phyloP scores from a whole-genome alignment of 768 basidiomycete species.

The Cyclocybe aegerita region DNA sequence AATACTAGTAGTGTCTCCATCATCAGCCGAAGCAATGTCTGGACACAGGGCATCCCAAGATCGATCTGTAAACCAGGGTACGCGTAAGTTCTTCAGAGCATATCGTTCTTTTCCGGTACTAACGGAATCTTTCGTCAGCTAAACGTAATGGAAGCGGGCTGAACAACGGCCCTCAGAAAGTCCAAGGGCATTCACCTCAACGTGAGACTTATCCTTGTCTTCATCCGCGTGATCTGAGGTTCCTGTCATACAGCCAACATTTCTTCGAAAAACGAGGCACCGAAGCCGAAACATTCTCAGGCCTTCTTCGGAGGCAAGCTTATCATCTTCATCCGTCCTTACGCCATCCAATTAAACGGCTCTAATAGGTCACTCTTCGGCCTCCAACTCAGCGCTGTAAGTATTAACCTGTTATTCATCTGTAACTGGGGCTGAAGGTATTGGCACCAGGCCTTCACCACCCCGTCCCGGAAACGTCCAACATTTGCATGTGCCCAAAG shows the following conservation, averaged over 20 bases:
- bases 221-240: conserved; percentile 11
- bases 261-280: conserved; percentile 11
- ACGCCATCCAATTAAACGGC: conserved; percentile 10
- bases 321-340: conserved; percentile 9
- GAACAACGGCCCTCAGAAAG: conserved; percentile 13
- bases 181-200: conserved; percentile 10
- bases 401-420: conserved; percentile 9
- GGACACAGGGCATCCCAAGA: conserved; percentile 11
- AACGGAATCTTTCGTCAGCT: conserved; percentile 11
- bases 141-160: conserved; percentile 13
- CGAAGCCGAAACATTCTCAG: conserved; percentile 14
- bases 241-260: conserved; percentile 13
- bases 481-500: conserved; percentile 3
- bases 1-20: conserved; percentile 7
- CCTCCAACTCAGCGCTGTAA: conserved; percentile 9
- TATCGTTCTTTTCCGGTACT: conserved; percentile 9
- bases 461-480: conserved; percentile 12
- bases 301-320: conserved; percentile 10
- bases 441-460: conserved; percentile 10
- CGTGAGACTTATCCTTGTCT: conserved; percentile 12
- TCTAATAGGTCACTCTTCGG: conserved; percentile 13
- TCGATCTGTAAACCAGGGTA: conserved; percentile 14
- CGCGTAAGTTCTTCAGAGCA: conserved; percentile 12
- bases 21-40: conserved; percentile 10
- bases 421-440: conserved; percentile 10